Conservation (phyloP, 192 early-diverging fungal species). For the Umbelopsis ramanniana region DNA sequence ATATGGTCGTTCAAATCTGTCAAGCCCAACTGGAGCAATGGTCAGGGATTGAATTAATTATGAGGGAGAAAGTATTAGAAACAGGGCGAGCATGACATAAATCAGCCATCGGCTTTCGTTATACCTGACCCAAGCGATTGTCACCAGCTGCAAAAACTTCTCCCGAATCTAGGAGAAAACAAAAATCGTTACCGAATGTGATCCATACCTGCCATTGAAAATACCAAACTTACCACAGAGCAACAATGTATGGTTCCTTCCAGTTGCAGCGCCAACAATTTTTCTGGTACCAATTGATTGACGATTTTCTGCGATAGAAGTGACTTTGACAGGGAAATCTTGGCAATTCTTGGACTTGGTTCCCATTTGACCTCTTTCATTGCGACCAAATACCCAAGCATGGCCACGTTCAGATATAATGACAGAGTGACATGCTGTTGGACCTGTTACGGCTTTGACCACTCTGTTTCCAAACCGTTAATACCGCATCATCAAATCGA, state of each 20-base stretch:
- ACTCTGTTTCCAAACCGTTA: conserved; percentile 30
- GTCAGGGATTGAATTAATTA: background rate
- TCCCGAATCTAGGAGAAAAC: conserved; percentile 31
- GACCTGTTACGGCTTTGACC: conserved; percentile 41
- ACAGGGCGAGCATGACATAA: background rate
- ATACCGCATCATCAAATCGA: background rate
- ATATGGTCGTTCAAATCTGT: conserved; percentile 37
- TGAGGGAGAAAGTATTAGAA: background rate
- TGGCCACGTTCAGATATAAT: conserved; percentile 48
- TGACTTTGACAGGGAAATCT: conserved; percentile 43
- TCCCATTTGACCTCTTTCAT: conserved; percentile 52
- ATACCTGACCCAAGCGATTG: conserved; percentile 53
- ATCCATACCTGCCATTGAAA: background rate
- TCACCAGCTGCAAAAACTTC: conserved; percentile 53
- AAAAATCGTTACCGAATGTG: background rate
- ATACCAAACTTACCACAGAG: conserved; percentile 32
- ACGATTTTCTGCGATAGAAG: conserved; percentile 37
- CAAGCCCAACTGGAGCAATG: conserved; percentile 35
- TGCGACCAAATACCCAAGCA: conserved; percentile 50
- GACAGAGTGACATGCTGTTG: conserved; percentile 45
- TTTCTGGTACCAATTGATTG: conserved; percentile 40
- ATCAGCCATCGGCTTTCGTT: background rate
- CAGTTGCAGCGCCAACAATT: conserved; percentile 48
- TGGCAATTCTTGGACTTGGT: conserved; percentile 35
- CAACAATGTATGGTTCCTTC: conserved; percentile 52